Conservation (phyloP, 371 early-diverging fungal species). For the Rhizomucor pusillus region DNA sequence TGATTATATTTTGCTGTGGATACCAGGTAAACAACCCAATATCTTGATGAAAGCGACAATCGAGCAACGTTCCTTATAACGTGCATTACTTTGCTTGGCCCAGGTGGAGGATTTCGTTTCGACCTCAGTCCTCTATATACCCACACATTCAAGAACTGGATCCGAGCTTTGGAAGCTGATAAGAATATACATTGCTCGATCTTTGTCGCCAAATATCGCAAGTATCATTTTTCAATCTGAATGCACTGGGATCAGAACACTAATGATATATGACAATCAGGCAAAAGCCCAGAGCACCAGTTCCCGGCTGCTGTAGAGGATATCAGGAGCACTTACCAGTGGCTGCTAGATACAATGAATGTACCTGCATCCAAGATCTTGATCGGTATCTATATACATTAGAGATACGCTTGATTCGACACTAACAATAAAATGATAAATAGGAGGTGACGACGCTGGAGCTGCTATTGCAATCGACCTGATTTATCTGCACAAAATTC, state of each 20-base stretch:
- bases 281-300: constrained; percentile 21
- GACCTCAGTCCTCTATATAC: constrained; percentile 30
- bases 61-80: background rate
- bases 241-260: background rate
- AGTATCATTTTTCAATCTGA: constrained; percentile 1
- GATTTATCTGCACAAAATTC: constrained; percentile 15
- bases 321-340: constrained; percentile 25
- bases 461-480: constrained; percentile 34
- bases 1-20: constrained; percentile 37
- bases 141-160: constrained; percentile 32
- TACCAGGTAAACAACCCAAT: constrained; percentile 29
- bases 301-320: constrained; percentile 37
- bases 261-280: constrained; percentile 8
- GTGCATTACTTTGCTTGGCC: background rate
- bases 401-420: background rate
- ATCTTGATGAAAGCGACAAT: background rate
- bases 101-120: constrained; percentile 45
- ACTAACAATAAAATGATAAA: background rate
- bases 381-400: constrained; percentile 3
- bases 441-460: constrained; percentile 40
- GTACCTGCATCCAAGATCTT: constrained; percentile 16
- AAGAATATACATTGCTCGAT: constrained; percentile 35
- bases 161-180: constrained; percentile 35
- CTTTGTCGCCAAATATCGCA: constrained; percentile 39
- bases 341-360: constrained; percentile 23